A percentile compares a stretch with the other conserved stretches of the same genome.
Evolutionary conservation across 2,329 filamentous ascomycete species (phyloP).

Genomic region (Phialophora expanda): DNA sequence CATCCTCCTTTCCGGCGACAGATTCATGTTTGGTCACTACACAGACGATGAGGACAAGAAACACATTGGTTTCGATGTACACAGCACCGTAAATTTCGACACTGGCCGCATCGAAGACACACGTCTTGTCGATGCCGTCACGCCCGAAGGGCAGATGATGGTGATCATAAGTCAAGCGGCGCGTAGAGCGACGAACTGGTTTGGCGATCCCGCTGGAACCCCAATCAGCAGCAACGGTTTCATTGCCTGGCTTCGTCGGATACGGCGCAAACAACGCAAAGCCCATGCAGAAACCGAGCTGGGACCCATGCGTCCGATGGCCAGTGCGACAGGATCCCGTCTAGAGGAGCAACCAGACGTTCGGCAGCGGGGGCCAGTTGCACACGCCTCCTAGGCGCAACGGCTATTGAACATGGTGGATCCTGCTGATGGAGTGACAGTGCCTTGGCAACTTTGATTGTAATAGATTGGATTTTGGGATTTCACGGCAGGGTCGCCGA

Average conservation of each 20-base stretch:
- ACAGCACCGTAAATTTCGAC: slow-evolving; percentile 4
- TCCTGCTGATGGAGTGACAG: background rate
- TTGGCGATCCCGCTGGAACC: background rate
- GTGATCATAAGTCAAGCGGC: background rate
- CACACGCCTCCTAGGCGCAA: background rate
- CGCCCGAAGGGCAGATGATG: slow-evolving; percentile 10
- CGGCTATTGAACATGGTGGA: background rate
- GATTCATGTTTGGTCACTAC: slow-evolving; percentile 21
- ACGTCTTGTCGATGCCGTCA: slow-evolving; percentile 1
- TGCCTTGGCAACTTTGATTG: background rate
- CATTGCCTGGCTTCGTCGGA: slow-evolving; percentile 9
- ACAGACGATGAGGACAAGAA: slow-evolving; percentile 9
- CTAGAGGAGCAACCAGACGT: slow-evolving; percentile 7
- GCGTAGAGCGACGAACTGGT: slow-evolving; percentile 1
- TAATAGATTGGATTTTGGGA: background rate
- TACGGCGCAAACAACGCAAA: background rate
- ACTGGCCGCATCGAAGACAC: slow-evolving; percentile 9
- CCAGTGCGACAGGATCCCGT: slow-evolving; percentile 6
- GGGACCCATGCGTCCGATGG: background rate
- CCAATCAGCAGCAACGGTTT: slow-evolving; percentile 8
- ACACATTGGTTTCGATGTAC: slow-evolving; percentile 21
- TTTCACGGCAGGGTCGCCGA: background rate
- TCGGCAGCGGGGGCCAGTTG: slow-evolving; percentile 6
- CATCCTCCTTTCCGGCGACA: slow-evolving; percentile 17
- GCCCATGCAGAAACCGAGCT: background rate